Evolutionary conservation across 495 filamentous ascomycete species (phyloP), one percentile per base, ranked within the genome.

Genomic region (Hypoxylon trugodes): DNA sequence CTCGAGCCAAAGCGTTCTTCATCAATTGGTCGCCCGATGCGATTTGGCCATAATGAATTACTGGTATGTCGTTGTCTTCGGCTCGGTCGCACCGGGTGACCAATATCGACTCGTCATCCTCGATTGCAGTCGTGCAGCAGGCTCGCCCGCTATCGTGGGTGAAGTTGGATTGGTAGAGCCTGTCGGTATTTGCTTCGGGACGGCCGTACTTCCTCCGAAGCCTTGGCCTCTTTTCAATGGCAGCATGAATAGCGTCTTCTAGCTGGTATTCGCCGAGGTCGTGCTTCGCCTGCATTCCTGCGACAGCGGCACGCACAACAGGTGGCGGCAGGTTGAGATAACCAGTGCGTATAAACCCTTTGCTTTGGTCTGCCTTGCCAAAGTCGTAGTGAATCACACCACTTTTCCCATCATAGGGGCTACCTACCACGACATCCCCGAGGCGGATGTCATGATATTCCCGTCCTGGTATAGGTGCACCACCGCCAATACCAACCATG

Each of bases 401-500:
- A 6, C 66, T 68, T 3, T 59, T 58, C 6, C 4, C 30, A 21
- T 53, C 33, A 4, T 45, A n/a, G 2, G 74, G 71, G 10, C 61
- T 26, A 47, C 78, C 73, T 21, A 81, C 69, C 3, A 79, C 76
- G 28, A 81, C 61, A 57, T 81, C 79, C 13, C 80, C 80, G 5
- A 82, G 74, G 6, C 74, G 73, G 5, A 83, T 74, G 57, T 79
- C 69, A 42, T 70, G n/a, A n/a, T n/a, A n/a, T n/a, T n/a, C n/a
- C n/a, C n/a, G 56, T 9, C 62, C 57, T 6, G 12, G n/a, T 26
- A 47, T 74, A 7, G 79, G 76, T 3, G 73, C 69, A 2, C 77
- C 79, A 15, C 77, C 78, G 5, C 74, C 79, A 28, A 82, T 80
- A 13, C 80, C 80, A 3, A 85, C 79, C 67, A 84, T 78, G 19